These are phyloP conservation scores for Cotoneaster glaucophyllus DNA, from an alignment of 306 rosid species.

Conservation along the genomic window DNA sequence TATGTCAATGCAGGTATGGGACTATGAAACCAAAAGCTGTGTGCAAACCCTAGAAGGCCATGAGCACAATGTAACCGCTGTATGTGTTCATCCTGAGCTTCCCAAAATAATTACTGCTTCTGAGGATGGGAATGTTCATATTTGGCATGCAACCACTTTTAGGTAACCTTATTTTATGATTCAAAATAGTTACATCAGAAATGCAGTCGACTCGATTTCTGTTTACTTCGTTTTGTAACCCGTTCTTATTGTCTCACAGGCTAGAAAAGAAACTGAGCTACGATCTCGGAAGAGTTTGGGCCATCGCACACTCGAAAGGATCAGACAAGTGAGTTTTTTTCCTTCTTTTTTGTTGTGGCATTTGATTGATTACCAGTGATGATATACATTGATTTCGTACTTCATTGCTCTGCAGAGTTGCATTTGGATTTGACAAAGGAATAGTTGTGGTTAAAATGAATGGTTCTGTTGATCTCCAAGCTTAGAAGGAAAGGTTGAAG, in stretches of 20 bases:
- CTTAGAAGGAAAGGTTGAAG: neutral
- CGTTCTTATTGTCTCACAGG: slow-evolving; percentile 21
- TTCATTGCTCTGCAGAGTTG: neutral
- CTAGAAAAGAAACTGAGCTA: slow-evolving; percentile 31
- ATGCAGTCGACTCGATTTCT: neutral
- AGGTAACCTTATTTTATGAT: slow-evolving; percentile 17
- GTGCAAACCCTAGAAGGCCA: slow-evolving; percentile 53
- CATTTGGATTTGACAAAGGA: slow-evolving; percentile 6
- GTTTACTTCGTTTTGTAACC: neutral
- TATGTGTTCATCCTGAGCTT: slow-evolving; percentile 45
- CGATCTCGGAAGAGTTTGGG: slow-evolving; percentile 62
- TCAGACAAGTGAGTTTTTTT: slow-evolving; percentile 29
- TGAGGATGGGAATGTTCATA: slow-evolving; percentile 43
- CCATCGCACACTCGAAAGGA: slow-evolving; percentile 41
- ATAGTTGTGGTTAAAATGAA: neutral
- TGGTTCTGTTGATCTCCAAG: neutral
- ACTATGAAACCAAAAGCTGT: slow-evolving; percentile 27
- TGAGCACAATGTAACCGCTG: slow-evolving; percentile 40
- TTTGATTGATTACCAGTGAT: no score
- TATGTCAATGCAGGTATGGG: slow-evolving; percentile 39
- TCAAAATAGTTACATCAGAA: neutral
- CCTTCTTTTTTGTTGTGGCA: neutral
- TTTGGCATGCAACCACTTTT: slow-evolving; percentile 40
- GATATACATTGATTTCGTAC: neutral
- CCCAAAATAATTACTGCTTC: slow-evolving; percentile 49